Evolutionary conservation across 768 basidiomycete genomes (phyloP).

Genomic region (Calocera viscosa): DNA sequence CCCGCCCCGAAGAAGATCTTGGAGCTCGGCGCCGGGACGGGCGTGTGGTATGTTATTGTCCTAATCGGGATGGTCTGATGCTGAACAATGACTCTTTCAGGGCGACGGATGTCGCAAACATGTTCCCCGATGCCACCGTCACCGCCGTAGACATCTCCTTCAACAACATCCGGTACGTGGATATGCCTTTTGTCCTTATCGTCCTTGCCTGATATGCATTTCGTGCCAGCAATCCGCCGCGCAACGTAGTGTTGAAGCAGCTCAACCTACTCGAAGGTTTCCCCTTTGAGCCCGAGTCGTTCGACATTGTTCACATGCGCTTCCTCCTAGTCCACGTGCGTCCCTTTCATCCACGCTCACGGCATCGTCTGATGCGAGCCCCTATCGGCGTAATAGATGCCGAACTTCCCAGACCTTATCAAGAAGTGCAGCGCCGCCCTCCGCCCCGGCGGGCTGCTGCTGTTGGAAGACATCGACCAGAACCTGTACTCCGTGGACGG

Average conservation of each 20-base stretch:
- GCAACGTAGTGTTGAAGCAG: conserved; percentile 18
- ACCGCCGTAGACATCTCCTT: neutral
- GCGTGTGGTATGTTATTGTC: neutral
- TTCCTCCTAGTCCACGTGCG: conserved; percentile 22
- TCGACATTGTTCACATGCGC: conserved; percentile 23
- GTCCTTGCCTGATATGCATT: neutral
- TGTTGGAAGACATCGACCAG: neutral
- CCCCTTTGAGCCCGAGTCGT: conserved; percentile 19
- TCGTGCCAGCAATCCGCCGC: conserved; percentile 10
- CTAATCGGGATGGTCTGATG: neutral
- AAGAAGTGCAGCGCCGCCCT: neutral
- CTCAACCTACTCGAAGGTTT: conserved; percentile 19
- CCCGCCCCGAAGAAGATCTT: neutral
- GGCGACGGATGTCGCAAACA: neutral
- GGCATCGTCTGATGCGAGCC: neutral
- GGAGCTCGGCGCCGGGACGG: neutral
- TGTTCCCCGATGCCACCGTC: neutral
- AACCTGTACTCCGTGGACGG: neutral
- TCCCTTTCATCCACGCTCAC: neutral
- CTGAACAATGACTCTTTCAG: neutral
- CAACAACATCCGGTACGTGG: neutral
- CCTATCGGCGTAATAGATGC: neutral
- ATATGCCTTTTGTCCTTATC: neutral
- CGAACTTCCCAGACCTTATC: neutral
- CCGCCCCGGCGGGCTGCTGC: neutral